Conservation (phyloP, 1,139 yeast species). For the Saccharomyces hybrid region DNA sequence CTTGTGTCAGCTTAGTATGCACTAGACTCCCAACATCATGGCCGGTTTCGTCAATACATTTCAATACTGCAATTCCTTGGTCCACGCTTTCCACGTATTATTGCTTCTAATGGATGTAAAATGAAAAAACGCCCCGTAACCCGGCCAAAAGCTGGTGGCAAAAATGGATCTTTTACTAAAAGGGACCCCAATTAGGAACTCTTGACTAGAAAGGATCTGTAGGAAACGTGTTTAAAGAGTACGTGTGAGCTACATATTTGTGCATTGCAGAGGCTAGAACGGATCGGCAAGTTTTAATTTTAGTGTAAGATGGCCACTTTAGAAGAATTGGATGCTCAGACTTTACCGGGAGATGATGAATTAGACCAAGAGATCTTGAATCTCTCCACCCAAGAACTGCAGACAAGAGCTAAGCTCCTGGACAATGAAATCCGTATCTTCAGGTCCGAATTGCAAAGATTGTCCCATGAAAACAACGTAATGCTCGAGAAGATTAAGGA, state of each 20-base stretch:
- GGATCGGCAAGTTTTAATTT: background rate
- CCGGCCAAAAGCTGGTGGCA: constrained; percentile 4
- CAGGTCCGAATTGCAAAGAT: constrained; percentile 84
- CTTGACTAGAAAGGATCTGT: background rate
- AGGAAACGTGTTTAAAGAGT: background rate
- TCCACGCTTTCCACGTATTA: background rate
- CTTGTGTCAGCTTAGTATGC: background rate
- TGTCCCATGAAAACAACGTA: constrained; percentile 84
- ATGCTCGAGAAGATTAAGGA: constrained; percentile 94
- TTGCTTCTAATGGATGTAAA: background rate
- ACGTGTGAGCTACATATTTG: background rate
- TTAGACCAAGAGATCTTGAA: constrained; percentile 75
- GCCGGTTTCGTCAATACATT: background rate
- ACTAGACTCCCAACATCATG: background rate
- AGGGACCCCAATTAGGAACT: constrained; percentile 1
- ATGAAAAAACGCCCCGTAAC: background rate
- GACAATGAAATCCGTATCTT: constrained; percentile 95
- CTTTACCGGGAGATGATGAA: constrained; percentile 41
- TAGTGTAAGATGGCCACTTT: constrained; percentile 50
- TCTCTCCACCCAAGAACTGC: constrained; percentile 74
- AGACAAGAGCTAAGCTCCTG: constrained; percentile 75
- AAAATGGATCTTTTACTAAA: constrained; percentile 7
- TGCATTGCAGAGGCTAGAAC: background rate
- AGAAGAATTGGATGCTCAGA: constrained; percentile 54
- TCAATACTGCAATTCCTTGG: background rate